Conservation (phyloP, 768 basidiomycete species). For the Boletellus ananas region DNA sequence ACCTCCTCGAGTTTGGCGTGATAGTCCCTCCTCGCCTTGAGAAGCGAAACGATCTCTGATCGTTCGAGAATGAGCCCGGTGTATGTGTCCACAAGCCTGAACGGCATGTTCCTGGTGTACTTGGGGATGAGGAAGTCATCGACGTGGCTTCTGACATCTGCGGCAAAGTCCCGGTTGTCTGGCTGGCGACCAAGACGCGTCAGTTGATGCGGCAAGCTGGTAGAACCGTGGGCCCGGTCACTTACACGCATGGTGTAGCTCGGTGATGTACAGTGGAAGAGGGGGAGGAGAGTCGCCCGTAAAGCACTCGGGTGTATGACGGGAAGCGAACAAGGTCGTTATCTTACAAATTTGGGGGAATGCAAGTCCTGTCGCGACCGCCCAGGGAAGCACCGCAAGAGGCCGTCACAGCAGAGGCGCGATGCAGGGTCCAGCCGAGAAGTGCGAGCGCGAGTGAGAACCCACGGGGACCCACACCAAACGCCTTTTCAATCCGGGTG, state of each 20-base stretch:
- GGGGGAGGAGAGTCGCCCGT: not conserved
- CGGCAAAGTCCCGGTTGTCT: slow-evolving; percentile 5
- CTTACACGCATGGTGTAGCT: slow-evolving; percentile 6
- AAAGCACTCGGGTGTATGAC: not conserved
- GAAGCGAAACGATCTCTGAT: slow-evolving; percentile 15
- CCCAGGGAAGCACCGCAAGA: too few species aligned
- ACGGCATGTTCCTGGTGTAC: slow-evolving; percentile 16
- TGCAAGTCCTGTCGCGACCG: too few species aligned
- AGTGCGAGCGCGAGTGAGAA: too few species aligned
- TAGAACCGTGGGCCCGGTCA: not conserved
- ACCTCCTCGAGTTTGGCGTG: slow-evolving; percentile 1
- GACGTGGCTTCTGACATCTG: slow-evolving; percentile 13
- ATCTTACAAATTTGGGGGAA: too few species aligned
- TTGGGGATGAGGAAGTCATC: slow-evolving; percentile 13
- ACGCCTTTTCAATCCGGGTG: too few species aligned
- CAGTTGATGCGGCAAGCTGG: not conserved
- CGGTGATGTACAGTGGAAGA: not conserved
- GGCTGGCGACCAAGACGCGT: not conserved
- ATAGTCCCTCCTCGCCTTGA: slow-evolving; percentile 15
- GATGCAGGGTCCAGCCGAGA: too few species aligned
- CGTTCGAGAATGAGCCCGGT: slow-evolving; percentile 21
- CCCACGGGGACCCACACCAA: too few species aligned
- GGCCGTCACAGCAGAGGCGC: too few species aligned
- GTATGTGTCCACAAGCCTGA: slow-evolving; percentile 25
- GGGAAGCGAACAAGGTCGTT: not conserved